Percentiles rank a stretch among this genome's conserved stretches.
Conservation (phyloP, 2,329 filamentous ascomycete species). For the Ophiostoma fasciatum region DNA sequence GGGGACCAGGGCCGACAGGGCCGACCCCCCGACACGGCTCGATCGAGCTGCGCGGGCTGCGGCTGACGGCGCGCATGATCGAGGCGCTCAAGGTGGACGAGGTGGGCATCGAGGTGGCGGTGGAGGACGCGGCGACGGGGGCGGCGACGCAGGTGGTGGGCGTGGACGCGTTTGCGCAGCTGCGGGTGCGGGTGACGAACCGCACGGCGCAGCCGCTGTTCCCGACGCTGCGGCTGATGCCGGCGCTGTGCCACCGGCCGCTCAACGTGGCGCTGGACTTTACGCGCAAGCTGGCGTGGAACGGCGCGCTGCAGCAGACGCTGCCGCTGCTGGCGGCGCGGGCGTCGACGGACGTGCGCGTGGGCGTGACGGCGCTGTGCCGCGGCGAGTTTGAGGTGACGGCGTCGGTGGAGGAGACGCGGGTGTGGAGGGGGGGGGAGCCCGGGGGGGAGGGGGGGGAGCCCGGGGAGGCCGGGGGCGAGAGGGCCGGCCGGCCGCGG, state of each 20-base stretch:
- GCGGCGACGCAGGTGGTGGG: slow-evolving; percentile 15
- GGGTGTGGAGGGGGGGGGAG: slow-evolving; percentile 35
- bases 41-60: slow-evolving; percentile 63
- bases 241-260: slow-evolving; percentile 59
- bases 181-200: slow-evolving; percentile 62
- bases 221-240: slow-evolving; percentile 62
- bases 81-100: slow-evolving; percentile 73
- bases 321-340: slow-evolving; percentile 48
- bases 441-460: slow-evolving; percentile 14
- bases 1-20: no score
- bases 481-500: slow-evolving; percentile 20
- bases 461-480: slow-evolving; percentile 7
- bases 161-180: slow-evolving; percentile 51
- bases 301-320: slow-evolving; percentile 64
- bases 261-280: slow-evolving; percentile 63
- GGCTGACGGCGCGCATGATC: slow-evolving; percentile 64
- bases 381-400: slow-evolving; percentile 71
- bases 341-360: slow-evolving; percentile 40
- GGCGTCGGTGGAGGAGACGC: slow-evolving; percentile 68
- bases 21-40: slow-evolving; percentile 38
- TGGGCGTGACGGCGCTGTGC: slow-evolving; percentile 63
- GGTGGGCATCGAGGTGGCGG: slow-evolving; percentile 48
- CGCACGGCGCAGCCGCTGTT: slow-evolving; percentile 51
- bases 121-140: slow-evolving; percentile 22
- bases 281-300: slow-evolving; percentile 70